Evolutionary conservation across 441 rosid species (phyloP).

Genomic region (Melastoma candidum): DNA sequence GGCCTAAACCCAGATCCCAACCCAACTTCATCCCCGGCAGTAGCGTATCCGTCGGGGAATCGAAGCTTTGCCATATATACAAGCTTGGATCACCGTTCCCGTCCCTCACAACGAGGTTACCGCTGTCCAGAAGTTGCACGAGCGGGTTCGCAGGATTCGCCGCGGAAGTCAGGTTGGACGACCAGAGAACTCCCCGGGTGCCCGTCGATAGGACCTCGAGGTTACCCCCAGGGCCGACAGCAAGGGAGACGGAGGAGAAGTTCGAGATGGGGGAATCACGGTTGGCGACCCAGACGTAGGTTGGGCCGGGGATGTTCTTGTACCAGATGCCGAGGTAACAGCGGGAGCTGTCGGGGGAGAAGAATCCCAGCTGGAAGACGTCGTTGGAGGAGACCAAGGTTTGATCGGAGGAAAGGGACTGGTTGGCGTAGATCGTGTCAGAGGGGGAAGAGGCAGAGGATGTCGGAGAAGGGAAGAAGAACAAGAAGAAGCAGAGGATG

Average conservation of each 20-base stretch:
- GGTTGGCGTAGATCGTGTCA: constrained; percentile 22
- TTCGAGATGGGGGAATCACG: constrained; percentile 41
- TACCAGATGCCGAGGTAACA: constrained; percentile 50
- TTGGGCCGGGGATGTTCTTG: constrained; percentile 28
- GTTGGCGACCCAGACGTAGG: constrained; percentile 59
- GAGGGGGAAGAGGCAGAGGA: neutral
- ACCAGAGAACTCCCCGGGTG: constrained; percentile 29
- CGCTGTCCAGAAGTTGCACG: constrained; percentile 51
- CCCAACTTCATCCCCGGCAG: constrained; percentile 10
- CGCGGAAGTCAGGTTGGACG: constrained; percentile 33
- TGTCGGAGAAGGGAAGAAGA: too few relatives aligned
- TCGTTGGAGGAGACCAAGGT: constrained; percentile 33
- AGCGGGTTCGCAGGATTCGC: constrained; percentile 24
- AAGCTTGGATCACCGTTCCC: neutral
- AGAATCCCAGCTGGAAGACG: constrained; percentile 53
- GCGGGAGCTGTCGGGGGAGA: constrained; percentile 23
- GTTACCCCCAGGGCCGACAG: constrained; percentile 27
- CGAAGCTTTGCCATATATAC: constrained; percentile 15
- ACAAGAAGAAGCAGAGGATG: too few relatives aligned
- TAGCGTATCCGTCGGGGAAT: constrained; percentile 5
- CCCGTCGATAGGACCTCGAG: constrained; percentile 28
- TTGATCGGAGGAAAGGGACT: constrained; percentile 19
- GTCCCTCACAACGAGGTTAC: constrained; percentile 58
- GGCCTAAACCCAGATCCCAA: constrained; percentile 5
- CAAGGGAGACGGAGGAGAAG: constrained; percentile 27